These are phyloP conservation scores for Bidens hawaiensis DNA, from an alignment of 140 eudicot genomes.

Conservation along the genomic window DNA sequence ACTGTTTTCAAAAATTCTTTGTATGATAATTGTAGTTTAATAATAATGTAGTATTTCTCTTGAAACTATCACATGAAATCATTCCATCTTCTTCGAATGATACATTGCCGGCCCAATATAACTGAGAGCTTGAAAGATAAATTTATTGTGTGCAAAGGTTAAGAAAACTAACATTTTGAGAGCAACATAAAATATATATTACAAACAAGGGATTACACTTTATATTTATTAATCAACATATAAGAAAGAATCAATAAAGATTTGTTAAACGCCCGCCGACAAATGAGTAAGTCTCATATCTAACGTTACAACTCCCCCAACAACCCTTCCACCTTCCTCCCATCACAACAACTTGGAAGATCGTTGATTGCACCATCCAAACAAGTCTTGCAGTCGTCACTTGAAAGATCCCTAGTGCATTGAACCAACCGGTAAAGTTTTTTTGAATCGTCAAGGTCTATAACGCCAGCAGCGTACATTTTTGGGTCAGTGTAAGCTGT, in stretches of 20 bases:
- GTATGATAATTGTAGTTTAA: too few species aligned
- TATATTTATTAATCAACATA: background rate
- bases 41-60: too few species aligned
- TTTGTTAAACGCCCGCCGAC: background rate
- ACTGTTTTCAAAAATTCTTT: too few species aligned
- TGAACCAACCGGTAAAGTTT: slow-evolving; percentile 44
- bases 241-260: background rate
- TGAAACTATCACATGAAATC: too few species aligned
- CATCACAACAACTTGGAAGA: slow-evolving; percentile 39
- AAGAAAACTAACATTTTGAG: too few species aligned
- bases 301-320: slow-evolving; percentile 40
- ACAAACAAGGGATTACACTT: background rate
- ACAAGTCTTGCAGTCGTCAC: slow-evolving; percentile 40
- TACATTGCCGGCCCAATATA: too few species aligned
- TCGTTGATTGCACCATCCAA: slow-evolving; percentile 26
- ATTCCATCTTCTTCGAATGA: too few species aligned
- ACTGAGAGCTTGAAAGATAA: too few species aligned
- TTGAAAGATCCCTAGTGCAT: slow-evolving; percentile 39
- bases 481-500: slow-evolving; percentile 21
- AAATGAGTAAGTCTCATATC: slow-evolving; percentile 38
- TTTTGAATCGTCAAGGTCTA: background rate
- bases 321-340: slow-evolving; percentile 32
- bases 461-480: slow-evolving; percentile 33
- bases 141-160: too few species aligned
- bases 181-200: too few species aligned